A percentile compares a stretch with the other conserved stretches of the same genome.
phyloP scores from a whole-genome alignment of 2,329 filamentous ascomycete species.

The Apiospora hydei region DNA sequence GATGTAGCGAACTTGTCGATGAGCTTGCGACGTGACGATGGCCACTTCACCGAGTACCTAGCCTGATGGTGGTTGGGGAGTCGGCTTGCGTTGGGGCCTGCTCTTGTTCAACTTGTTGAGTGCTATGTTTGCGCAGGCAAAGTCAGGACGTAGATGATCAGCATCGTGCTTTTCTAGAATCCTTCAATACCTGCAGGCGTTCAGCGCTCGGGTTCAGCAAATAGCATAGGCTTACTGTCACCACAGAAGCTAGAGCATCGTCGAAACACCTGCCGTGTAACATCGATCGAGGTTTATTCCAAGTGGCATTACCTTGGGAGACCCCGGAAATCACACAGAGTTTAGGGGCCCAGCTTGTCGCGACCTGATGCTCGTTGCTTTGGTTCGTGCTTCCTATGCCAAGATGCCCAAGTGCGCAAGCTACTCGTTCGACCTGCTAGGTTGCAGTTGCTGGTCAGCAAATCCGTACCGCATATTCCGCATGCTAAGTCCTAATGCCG shows the following conservation, averaged over 20 bases:
- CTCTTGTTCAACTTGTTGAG: background rate
- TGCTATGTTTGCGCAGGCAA: background rate
- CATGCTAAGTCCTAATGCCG: slow-evolving; percentile 20
- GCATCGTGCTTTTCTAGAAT: background rate
- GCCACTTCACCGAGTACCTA: background rate
- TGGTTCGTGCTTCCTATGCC: slow-evolving; percentile 8
- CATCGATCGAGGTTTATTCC: background rate
- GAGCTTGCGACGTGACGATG: background rate
- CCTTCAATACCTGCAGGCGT: background rate
- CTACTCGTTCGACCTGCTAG: background rate
- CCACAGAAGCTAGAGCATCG: background rate
- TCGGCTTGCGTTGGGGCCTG: background rate
- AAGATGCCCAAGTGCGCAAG: slow-evolving; percentile 1
- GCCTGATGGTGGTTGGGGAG: background rate
- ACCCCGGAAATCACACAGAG: background rate
- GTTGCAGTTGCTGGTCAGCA: background rate
- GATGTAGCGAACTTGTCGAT: background rate
- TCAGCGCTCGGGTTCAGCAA: background rate
- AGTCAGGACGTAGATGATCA: background rate
- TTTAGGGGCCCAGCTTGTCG: background rate
- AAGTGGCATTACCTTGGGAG: background rate
- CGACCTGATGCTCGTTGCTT: background rate
- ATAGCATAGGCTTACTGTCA: background rate
- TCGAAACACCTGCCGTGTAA: background rate
- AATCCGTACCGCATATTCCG: slow-evolving; percentile 5